Evolutionary conservation across 257 asterid species (phyloP).

Genomic region (Salvia rosmarinus): DNA sequence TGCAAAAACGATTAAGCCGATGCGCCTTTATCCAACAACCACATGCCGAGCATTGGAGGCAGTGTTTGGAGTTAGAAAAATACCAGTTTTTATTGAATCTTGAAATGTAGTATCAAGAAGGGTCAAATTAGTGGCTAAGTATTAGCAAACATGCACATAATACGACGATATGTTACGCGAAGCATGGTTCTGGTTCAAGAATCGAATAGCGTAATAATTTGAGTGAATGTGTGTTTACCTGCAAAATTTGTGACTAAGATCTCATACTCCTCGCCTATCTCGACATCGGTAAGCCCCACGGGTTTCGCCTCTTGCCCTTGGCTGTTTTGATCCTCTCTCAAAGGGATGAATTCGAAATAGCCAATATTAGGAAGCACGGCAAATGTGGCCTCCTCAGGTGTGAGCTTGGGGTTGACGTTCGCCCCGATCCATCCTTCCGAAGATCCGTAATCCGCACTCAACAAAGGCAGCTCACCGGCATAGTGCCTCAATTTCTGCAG

Average conservation of each 20-base stretch:
- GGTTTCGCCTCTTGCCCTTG: conserved; percentile 44
- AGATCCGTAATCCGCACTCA: conserved; percentile 91
- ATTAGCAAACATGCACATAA: background rate
- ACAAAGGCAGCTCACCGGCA: conserved; percentile 73
- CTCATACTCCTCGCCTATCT: conserved; percentile 81
- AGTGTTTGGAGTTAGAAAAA: background rate
- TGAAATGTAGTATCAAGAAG: background rate
- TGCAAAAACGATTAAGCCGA: conserved; percentile 27
- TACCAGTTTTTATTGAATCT: background rate
- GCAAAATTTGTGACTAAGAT: conserved; percentile 77
- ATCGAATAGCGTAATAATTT: background rate
- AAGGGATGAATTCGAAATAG: conserved; percentile 82
- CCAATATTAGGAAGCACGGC: conserved; percentile 87
- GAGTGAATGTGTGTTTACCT: conserved; percentile 43
- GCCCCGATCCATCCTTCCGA: conserved; percentile 98
- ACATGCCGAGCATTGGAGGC: conserved; percentile 39
- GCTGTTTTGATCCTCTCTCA: conserved; percentile 40
- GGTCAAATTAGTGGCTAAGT: background rate
- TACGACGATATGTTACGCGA: background rate
- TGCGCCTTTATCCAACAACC: conserved; percentile 28
- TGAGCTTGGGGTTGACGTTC: conserved; percentile 67
- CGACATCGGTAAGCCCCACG: conserved; percentile 71
- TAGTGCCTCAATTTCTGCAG: conserved; percentile 79
- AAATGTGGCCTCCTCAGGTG: conserved; percentile 76
- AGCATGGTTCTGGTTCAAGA: background rate